Percentiles rank a stretch among this genome's conserved stretches.
phyloP scores from a whole-genome alignment of 1,284 basidiomycete genomes.

The Fomes fomentarius region DNA sequence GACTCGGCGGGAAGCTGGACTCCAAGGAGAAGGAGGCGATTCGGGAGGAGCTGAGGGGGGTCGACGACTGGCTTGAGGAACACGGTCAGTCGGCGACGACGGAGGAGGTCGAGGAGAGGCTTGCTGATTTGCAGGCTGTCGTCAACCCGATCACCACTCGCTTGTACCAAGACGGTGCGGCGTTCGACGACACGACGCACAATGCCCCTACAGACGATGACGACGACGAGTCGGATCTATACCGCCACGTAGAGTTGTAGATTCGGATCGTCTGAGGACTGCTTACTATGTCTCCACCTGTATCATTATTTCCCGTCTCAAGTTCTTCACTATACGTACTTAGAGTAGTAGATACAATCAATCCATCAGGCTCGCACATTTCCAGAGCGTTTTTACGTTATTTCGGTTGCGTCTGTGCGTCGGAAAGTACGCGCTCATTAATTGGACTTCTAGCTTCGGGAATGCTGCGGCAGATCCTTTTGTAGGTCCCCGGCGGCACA shows the following conservation, averaged over 20 bases:
- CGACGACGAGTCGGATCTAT: conserved; percentile 53
- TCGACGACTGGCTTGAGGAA: conserved; percentile 89
- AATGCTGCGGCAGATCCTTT: too few relatives aligned
- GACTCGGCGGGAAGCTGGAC: conserved; percentile 87
- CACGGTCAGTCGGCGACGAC: conserved; percentile 77
- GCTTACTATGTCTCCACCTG: too few relatives aligned
- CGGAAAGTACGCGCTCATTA: too few relatives aligned
- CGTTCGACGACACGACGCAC: conserved; percentile 3
- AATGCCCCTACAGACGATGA: conserved; percentile 37
- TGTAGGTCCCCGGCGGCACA: too few relatives aligned
- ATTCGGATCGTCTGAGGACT: too few relatives aligned
- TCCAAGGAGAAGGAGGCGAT: conserved; percentile 90
- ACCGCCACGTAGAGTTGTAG: conserved; percentile 74
- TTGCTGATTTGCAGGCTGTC: conserved; percentile 61
- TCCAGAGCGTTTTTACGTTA: too few relatives aligned
- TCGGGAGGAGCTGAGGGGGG: conserved; percentile 82
- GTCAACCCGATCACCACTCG: conserved; percentile 74
- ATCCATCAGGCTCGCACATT: too few relatives aligned
- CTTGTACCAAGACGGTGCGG: conserved; percentile 58
- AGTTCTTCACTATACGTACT: too few relatives aligned
- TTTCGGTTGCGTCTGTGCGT: too few relatives aligned
- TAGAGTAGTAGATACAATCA: too few relatives aligned
- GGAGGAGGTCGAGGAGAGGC: conserved; percentile 92
- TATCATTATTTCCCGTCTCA: too few relatives aligned
- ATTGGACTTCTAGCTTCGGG: too few relatives aligned